These are phyloP conservation scores for Termitomyces heimii DNA, from an alignment of 768 basidiomycete genomes.

Conservation along the genomic window DNA sequence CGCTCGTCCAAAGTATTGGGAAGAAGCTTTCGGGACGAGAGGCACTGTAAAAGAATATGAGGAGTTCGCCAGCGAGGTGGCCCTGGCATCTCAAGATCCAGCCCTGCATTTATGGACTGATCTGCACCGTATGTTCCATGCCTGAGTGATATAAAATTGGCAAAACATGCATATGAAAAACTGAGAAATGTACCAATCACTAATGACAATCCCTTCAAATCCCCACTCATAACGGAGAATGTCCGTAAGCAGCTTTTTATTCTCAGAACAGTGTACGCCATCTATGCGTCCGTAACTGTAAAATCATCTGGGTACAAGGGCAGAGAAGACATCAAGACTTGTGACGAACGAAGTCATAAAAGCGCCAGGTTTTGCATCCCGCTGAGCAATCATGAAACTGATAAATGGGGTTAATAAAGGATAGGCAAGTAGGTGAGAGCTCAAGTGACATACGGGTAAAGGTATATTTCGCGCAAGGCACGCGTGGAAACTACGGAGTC, in stretches of 20 bases:
- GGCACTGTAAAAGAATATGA: constrained; percentile 28
- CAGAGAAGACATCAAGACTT: neutral
- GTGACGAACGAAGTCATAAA: constrained; percentile 57
- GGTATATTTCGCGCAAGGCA: constrained; percentile 66
- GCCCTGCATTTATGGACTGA: constrained; percentile 61
- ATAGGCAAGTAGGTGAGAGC: neutral
- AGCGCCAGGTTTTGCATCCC: constrained; percentile 53
- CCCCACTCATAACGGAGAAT: constrained; percentile 75
- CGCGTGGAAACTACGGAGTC: constrained; percentile 61
- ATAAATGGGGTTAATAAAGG: neutral
- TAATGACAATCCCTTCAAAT: constrained; percentile 65
- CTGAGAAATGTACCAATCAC: constrained; percentile 57
- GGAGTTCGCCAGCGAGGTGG: constrained; percentile 62
- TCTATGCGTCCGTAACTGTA: constrained; percentile 67
- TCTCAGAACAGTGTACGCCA: constrained; percentile 68
- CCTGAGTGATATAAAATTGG: constrained; percentile 29
- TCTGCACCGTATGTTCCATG: constrained; percentile 71
- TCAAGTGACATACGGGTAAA: constrained; percentile 48
- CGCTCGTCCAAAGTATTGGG: constrained; percentile 42
- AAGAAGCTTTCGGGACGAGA: constrained; percentile 42
- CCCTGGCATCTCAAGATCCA: constrained; percentile 79
- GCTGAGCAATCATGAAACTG: constrained; percentile 67
- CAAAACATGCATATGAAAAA: neutral
- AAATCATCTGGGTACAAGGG: neutral
- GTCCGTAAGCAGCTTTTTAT: constrained; percentile 47